phyloP scores from a whole-genome alignment of 192 early-diverging fungal species.

The Gonapodya sp. region DNA sequence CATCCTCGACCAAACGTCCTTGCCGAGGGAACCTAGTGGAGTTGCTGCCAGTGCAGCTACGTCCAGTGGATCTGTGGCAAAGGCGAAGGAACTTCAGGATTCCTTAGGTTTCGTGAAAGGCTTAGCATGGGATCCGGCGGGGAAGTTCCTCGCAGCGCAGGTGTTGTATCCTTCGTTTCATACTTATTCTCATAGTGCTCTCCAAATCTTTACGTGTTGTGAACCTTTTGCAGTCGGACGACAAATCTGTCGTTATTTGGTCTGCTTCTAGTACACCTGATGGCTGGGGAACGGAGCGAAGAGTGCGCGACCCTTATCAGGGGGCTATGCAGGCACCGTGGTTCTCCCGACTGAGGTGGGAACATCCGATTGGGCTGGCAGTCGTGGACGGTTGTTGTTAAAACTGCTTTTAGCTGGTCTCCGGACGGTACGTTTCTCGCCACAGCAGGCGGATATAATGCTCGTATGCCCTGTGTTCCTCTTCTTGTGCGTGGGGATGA shows the following conservation, averaged over 20 bases:
- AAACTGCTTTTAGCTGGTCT: slow-evolving; percentile 62
- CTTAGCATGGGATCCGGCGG: slow-evolving; percentile 89
- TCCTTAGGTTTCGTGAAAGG: slow-evolving; percentile 93
- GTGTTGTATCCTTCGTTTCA: slow-evolving; percentile 10
- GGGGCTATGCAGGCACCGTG: slow-evolving; percentile 79
- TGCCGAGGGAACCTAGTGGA: not conserved
- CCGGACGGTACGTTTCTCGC: slow-evolving; percentile 92
- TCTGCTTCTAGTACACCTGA: slow-evolving; percentile 36
- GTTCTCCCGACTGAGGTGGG: slow-evolving; percentile 72
- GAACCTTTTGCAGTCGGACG: slow-evolving; percentile 62
- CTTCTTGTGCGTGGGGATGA: slow-evolving; percentile 58
- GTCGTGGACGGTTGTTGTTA: slow-evolving; percentile 9
- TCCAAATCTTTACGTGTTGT: not conserved
- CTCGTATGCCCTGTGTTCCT: slow-evolving; percentile 64
- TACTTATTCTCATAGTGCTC: not conserved
- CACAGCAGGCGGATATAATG: slow-evolving; percentile 79
- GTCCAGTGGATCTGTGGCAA: slow-evolving; percentile 25
- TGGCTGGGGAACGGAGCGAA: slow-evolving; percentile 75
- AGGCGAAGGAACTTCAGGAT: slow-evolving; percentile 48
- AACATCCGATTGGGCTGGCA: no score
- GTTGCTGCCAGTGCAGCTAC: not conserved
- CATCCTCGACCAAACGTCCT: not conserved
- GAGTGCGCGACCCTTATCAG: slow-evolving; percentile 61
- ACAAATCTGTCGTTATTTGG: slow-evolving; percentile 80
- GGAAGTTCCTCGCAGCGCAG: slow-evolving; percentile 85